phyloP scores from a whole-genome alignment of 1,139 yeast genomes.

The Pichia sp. region DNA sequence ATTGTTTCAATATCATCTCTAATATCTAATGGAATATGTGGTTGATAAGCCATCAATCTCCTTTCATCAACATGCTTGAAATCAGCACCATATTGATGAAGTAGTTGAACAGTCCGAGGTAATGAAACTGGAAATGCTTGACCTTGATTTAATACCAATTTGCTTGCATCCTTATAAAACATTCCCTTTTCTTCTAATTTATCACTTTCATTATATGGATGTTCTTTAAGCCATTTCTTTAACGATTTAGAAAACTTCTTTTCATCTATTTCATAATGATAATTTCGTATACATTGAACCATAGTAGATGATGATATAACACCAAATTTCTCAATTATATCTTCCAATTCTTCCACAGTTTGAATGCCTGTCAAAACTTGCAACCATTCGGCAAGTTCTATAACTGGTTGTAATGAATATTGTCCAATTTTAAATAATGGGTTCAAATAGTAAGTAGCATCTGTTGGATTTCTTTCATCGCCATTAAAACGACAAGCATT shows the following conservation, averaged over 20 bases:
- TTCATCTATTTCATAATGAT: slow-evolving; percentile 83
- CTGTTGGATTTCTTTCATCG: slow-evolving; percentile 31
- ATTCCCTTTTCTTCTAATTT: slow-evolving; percentile 20
- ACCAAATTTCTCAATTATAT: slow-evolving; percentile 51
- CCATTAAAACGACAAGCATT: slow-evolving; percentile 30
- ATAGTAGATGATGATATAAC: slow-evolving; percentile 65
- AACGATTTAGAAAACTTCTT: slow-evolving; percentile 47
- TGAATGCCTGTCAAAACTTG: slow-evolving; percentile 68
- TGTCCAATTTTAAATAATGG: slow-evolving; percentile 56
- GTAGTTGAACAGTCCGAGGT: slow-evolving; percentile 55
- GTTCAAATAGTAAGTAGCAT: slow-evolving; percentile 46
- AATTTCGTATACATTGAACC: slow-evolving; percentile 63
- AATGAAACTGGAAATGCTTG: slow-evolving; percentile 46
- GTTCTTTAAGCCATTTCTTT: slow-evolving; percentile 30
- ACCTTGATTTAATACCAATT: slow-evolving; percentile 45
- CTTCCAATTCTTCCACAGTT: slow-evolving; percentile 45
- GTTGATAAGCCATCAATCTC: slow-evolving; percentile 48
- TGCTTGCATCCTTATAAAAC: slow-evolving; percentile 34
- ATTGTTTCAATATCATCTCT: slow-evolving; percentile 62
- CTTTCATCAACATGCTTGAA: slow-evolving; percentile 42
- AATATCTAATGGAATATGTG: slow-evolving; percentile 53
- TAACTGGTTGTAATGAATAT: slow-evolving; percentile 62
- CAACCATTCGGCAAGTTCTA: slow-evolving; percentile 82
- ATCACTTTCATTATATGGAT: slow-evolving; percentile 8
- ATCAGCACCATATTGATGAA: slow-evolving; percentile 58